Evolutionary conservation across 768 basidiomycete species (phyloP).

Genomic region (Boletellus emodensis): DNA sequence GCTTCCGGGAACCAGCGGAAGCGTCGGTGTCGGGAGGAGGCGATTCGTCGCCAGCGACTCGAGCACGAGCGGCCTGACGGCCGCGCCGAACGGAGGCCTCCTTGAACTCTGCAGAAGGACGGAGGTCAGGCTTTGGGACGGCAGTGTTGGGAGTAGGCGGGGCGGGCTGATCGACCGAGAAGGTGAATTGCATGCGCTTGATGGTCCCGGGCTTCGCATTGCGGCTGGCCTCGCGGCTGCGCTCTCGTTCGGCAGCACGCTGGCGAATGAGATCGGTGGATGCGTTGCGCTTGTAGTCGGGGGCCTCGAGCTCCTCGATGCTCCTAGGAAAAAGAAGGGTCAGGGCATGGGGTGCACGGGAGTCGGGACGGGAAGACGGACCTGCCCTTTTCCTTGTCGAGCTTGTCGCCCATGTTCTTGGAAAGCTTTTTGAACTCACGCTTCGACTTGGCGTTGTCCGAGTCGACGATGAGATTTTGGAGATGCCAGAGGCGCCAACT

Average conservation of each 20-base stretch:
- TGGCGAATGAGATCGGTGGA: constrained; percentile 77
- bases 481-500: constrained; percentile 92
- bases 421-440: constrained; percentile 89
- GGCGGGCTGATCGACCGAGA: constrained; percentile 71
- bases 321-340: constrained; percentile 44
- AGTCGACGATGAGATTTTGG: constrained; percentile 87
- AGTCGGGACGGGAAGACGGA: constrained; percentile 35
- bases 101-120: constrained; percentile 62
- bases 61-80: constrained; percentile 37
- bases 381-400: constrained; percentile 92
- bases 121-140: constrained; percentile 62
- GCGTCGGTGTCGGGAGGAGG: constrained; percentile 21
- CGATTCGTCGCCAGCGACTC: constrained; percentile 30
- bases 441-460: constrained; percentile 82
- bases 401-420: constrained; percentile 85
- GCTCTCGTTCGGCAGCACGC: constrained; percentile 79
- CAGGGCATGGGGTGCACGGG: constrained; percentile 13
- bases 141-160: constrained; percentile 39
- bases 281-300: constrained; percentile 76
- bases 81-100: constrained; percentile 40
- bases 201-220: constrained; percentile 66
- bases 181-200: constrained; percentile 89
- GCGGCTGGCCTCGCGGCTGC: constrained; percentile 64
- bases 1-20: constrained; percentile 25
- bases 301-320: constrained; percentile 82